These are phyloP conservation scores for Allium sativum DNA, from an alignment of 106 monocot species.

Conservation along the genomic window DNA sequence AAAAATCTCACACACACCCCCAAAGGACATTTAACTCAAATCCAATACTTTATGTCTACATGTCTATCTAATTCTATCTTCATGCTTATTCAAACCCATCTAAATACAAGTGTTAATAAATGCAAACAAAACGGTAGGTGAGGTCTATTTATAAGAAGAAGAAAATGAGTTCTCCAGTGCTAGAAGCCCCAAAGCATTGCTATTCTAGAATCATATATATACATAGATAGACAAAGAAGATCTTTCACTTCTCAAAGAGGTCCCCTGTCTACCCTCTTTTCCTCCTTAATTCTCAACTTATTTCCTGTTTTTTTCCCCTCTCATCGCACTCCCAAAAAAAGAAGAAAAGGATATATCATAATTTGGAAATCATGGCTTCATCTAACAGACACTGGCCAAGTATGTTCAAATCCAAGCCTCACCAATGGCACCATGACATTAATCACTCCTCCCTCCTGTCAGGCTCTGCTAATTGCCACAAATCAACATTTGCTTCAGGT, in stretches of 20 bases:
- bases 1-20: no score
- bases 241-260: constrained; percentile 3
- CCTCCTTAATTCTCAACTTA: background rate
- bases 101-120: constrained; percentile 9
- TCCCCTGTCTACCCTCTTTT: background rate
- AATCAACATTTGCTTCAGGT: constrained; percentile 55
- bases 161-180: constrained; percentile 3
- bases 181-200: background rate
- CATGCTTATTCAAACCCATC: no score
- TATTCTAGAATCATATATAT: background rate
- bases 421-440: constrained; percentile 82
- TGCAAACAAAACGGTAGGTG: constrained; percentile 37
- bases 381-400: constrained; percentile 99
- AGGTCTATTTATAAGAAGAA: background rate
- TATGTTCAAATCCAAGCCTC: constrained; percentile 96
- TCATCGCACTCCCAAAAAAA: background rate
- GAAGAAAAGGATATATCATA: constrained; percentile 14
- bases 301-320: background rate
- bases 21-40: no score
- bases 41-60: no score
- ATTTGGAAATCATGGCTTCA: constrained; percentile 62
- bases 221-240: constrained; percentile 10
- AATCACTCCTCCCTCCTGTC: constrained; percentile 47
- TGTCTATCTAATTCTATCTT: no score
- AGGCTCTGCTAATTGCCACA: constrained; percentile 35